Evolutionary conservation across 495 filamentous ascomycete species (phyloP).

Genomic region (Podospora didyma): DNA sequence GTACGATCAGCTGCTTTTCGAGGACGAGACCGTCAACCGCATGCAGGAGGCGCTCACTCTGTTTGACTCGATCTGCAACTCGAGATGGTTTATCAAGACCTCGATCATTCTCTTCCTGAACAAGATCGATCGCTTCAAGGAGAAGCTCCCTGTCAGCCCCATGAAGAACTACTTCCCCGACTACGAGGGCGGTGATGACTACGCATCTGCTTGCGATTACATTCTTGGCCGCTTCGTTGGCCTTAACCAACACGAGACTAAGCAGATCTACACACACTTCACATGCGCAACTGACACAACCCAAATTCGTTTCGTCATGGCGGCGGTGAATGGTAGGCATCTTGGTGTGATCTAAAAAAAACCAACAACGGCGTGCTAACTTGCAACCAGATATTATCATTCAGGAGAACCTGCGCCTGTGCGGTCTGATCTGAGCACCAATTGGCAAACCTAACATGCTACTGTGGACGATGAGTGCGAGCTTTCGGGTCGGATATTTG

Average conservation of each 20-base stretch:
- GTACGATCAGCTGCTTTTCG: constrained; percentile 96
- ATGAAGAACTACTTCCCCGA: constrained; percentile 99
- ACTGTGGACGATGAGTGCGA: neutral
- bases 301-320: constrained; percentile 99
- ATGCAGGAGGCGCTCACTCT: constrained; percentile 98
- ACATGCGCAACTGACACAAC: constrained; percentile 97
- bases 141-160: constrained; percentile 97
- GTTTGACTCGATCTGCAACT: constrained; percentile 99
- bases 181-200: constrained; percentile 93
- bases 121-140: constrained; percentile 99
- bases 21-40: constrained; percentile 93
- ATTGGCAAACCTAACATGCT: neutral
- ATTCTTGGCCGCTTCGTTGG: constrained; percentile 96
- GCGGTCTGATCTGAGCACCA: constrained; percentile 84
- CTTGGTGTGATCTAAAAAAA: neutral
- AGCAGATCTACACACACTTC: constrained; percentile 99
- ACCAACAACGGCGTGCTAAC: constrained; percentile 24
- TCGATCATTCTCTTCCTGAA: constrained; percentile 99
- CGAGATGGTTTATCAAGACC: constrained; percentile 98
- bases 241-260: constrained; percentile 96
- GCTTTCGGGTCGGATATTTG: constrained; percentile 4
- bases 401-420: constrained; percentile 97
- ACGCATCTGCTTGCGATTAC: constrained; percentile 90
- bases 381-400: constrained; percentile 86
- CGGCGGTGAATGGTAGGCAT: constrained; percentile 90